Base-by-base conservation (phyloP, 2,329 filamentous ascomycete species). In the Thermothelomyces thermophilus region DNA sequence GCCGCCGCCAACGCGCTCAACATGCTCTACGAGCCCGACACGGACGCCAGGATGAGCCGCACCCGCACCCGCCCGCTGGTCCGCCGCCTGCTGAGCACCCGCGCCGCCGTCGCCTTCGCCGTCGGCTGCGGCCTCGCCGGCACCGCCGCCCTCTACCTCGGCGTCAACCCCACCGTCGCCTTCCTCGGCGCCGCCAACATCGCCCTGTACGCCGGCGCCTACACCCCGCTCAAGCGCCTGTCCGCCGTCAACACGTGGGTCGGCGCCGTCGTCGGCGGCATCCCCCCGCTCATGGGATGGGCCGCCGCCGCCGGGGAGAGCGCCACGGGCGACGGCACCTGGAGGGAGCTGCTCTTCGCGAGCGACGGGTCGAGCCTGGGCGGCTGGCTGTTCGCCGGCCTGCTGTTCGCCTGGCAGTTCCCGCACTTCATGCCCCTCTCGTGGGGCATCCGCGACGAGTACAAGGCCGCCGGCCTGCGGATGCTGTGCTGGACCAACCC, bases 281-380 rank as follows among this genome's bases (percentile, higher is more conserved):
- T 98, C 50, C 91, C 93, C 0, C 93, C 93, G 0, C 70, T 98
- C 28, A 98, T 98, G 93, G 93, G 93, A 57, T 98, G 93, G 93
- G 87, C 90, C 14, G 93, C 93, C 0, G 93, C 93, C 0, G 90
- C 90, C 0, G 90, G 90, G 45, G 89, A 96, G 67, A 85, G 84
- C 39, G 90, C 90, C 8, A 87, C 83, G 2, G 80, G 77, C 19
- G 82, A 84, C 57, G 85, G 86, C 26, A 84, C 81, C 10, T 93
- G 86, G 83, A 75, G 78, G 42, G 88, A 93, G 63, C 76, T 95
- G 34, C 73, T 95, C 0, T 79, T 94, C 50, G 84, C 76, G 0
- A 61, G 64, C 11, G 77, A 80, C 58, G 87, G 62, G 64, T 83
- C 65, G 62, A 81, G 66, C 22, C 70, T 82, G 10, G 93, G 93